phyloP scores from a whole-genome alignment of 306 rosid species.

The Sophora flavescens region DNA sequence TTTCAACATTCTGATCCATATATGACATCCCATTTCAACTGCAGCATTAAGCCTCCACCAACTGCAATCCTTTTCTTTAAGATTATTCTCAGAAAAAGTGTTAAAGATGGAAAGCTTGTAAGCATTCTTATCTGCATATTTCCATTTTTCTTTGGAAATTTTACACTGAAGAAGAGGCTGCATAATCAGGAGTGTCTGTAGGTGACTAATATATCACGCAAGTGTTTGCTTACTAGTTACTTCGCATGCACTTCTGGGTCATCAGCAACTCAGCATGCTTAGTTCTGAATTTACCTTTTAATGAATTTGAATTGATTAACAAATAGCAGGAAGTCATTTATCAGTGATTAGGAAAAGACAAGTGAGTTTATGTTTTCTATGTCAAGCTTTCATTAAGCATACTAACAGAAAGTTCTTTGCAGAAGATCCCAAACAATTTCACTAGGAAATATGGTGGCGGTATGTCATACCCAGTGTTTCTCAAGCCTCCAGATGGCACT shows the following conservation, averaged over 20 bases:
- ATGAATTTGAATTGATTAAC: not conserved
- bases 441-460: constrained; percentile 22
- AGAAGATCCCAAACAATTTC: constrained; percentile 42
- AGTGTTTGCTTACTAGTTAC: too few species aligned
- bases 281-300: too few species aligned
- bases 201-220: too few species aligned
- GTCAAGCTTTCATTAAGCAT: not conserved
- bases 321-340: not conserved
- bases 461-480: constrained; percentile 35
- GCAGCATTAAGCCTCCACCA: too few species aligned
- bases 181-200: too few species aligned
- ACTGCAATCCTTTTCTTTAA: constrained; percentile 12
- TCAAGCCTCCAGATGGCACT: constrained; percentile 44
- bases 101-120: not conserved
- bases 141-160: not conserved
- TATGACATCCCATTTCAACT: too few species aligned
- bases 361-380: not conserved
- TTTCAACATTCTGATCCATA: not conserved
- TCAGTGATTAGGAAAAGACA: not conserved
- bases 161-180: too few species aligned
- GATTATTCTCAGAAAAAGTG: not conserved
- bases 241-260: too few species aligned
- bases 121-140: not conserved
- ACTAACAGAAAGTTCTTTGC: not conserved
- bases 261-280: too few species aligned